Base-by-base conservation (phyloP, 2,329 filamentous ascomycete genomes). In the Cryphonectria japonica region DNA sequence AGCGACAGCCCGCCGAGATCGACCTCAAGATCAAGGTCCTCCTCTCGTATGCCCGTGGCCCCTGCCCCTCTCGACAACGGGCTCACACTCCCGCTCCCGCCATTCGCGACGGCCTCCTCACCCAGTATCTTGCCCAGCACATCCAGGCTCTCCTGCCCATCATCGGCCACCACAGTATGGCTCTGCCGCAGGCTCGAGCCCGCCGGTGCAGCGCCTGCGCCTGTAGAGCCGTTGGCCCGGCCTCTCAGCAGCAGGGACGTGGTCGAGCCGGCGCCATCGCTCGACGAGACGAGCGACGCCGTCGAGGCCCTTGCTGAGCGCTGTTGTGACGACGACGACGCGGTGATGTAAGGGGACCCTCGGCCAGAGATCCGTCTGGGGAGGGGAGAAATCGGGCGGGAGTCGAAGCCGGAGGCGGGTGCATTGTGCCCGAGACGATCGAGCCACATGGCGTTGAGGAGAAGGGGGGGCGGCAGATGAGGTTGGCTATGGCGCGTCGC, bases 1-100 rank as follows among this genome's bases (percentile, higher is more conserved):
- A 99, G 83, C 74, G 92, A 93, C 66, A 96, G 81, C 0, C 88
- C 92, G 16, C 86, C 90, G 82, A 99, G 98, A 75, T 97, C 92
- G 74, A 95, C 90, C 6, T 92, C 87, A 52, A 89, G 84, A 1
- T 88, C 85, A 57, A 95, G 78, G 70, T 89, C 87, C n/a, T 83
- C 82, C 62, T 86, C 81, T 4, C 79, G 82, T 75, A 86, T 81
- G 54, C 73, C 59, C 4, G 73, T 32, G 61, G n/a, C n/a, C 41
- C 29, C n/a, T 14, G 19, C n/a, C 19, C 41, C 37, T 46, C 41
- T 34, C 8, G 64, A 32, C 22, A 19, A 60, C 26, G 68, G 57
- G 37, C 34, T 43, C 4, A 8, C 39, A 37, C 43, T 65, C 41
- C 39, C 43, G 50, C 41, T 65, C 14, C 62, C 62, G 52, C 41